Base-by-base conservation (phyloP, 2,329 filamentous ascomycete genomes). In the Aspergillus arachidicola region DNA sequence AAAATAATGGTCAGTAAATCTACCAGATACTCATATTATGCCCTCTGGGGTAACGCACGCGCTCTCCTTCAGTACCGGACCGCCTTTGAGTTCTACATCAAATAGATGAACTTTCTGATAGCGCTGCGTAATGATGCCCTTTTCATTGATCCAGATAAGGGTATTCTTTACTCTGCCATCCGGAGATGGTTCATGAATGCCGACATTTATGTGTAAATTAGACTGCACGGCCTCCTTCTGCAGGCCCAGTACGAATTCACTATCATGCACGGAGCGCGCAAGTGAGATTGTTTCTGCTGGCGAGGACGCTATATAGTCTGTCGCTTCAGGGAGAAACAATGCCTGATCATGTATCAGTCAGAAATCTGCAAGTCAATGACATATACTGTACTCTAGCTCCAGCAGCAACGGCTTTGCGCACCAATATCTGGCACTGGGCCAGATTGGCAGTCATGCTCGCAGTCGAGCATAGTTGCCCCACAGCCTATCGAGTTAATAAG, bases 21-120 rank as follows among this genome's bases (percentile, higher is more conserved):
- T 23, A 19, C 38, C 16, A 21, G 5, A 14, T 9, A 9, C 14
- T 21, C 21, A 46, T 54, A 11, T 3, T 16, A 36, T 19, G 11
- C 28, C 11, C 30, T n/a, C 6, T 12, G 19, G 14, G 16, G 23
- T 32, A 14, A 73, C 78, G 60, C 67, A 81, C 79, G 83, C 79
- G 73, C 86, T 89, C 74, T 92, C 89, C 68, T 84, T 87, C 66
- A 91, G 75, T 0, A 82, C 76, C 0, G 88, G 87, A 0, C 86
- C 87, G 28, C 80, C 80, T 60, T 84, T 79, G 62, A 88, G 85
- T 48, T 84, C 83, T 63, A 88, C 85, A 76, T 97, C 93, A 78
- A 98, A 97, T 16, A 97, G 84, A 76, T 97, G 94, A 36, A 97
- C 81, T 77, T 98, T 98, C 76, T 96, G 91, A 79, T 97, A 97